Evolutionary conservation across 2,329 filamentous ascomycete genomes (phyloP).

Genomic region (Cytospora chrysosperma): DNA sequence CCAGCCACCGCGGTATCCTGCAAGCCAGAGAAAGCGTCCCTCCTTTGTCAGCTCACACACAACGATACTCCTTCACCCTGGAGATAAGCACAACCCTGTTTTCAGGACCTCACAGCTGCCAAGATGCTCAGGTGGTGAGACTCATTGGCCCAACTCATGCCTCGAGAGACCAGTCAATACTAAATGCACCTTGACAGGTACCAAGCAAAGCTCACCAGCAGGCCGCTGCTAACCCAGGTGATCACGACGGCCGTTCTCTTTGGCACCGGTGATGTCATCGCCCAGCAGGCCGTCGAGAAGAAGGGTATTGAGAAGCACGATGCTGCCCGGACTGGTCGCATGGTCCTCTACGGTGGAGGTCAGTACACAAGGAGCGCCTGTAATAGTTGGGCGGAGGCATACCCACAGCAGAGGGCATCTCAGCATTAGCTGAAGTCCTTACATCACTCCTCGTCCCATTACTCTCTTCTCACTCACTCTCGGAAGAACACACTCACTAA

Average conservation of each 20-base stretch:
- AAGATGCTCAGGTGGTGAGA: constrained; percentile 25
- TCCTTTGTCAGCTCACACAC: neutral
- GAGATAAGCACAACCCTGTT: neutral
- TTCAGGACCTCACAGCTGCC: neutral
- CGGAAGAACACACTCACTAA: neutral
- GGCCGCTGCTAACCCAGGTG: constrained; percentile 86
- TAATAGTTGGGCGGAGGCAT: no score
- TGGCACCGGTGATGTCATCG: constrained; percentile 84
- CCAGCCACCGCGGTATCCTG: neutral
- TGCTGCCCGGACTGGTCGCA: constrained; percentile 67
- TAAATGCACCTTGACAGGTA: constrained; percentile 64
- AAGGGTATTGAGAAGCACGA: constrained; percentile 77
- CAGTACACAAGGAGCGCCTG: constrained; percentile 35
- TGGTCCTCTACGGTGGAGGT: constrained; percentile 79
- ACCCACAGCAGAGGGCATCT: neutral
- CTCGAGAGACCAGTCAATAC: neutral
- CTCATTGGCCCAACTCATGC: neutral
- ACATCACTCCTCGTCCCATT: constrained; percentile 3
- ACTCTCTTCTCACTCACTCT: constrained; percentile 3
- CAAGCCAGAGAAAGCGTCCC: neutral
- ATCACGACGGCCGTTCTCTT: constrained; percentile 91
- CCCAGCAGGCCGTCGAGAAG: constrained; percentile 87
- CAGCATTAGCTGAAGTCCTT: no score
- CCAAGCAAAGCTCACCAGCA: constrained; percentile 74
- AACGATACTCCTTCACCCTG: neutral